Base-by-base conservation (phyloP, 2,329 filamentous ascomycete species). In the Colletotrichum noveboracense region DNA sequence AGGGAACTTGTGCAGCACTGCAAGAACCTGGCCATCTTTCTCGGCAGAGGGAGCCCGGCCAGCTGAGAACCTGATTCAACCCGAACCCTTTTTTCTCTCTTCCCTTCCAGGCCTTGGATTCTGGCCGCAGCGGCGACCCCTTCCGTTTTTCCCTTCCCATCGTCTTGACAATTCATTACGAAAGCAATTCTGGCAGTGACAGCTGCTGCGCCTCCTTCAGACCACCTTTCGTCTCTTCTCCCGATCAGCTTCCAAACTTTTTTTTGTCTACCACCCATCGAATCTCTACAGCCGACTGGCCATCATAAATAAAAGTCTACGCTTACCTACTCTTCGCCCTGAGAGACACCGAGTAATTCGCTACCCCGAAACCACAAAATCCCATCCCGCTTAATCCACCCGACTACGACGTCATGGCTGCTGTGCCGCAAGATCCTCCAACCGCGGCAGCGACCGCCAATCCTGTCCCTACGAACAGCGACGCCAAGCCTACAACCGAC, bases 141-240 rank as follows among this genome's bases (percentile, higher is more conserved):
- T 55, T 52, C 58, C 58, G 38, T 43, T 43, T n/a, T 43, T 12
- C 38, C 38, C 56, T 48, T 56, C 21, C 55, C 26, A 36, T 65
- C 10, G 34, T 58, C 21, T 55, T 18, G 12, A 21, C 36, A 48
- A 28, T 32, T 7, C 48, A 52, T 66, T 74, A 67, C 62, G 69
- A 67, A 38, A 10, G 43, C 73, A 56, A 72, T 56, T 69, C 73
- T 66, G 69, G 73, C 62, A 67, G 36, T 72, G 68, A 56, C 34
- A 73, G 73, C 73, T 73, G 64, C 73, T 73, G 73, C 70, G 73
- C 73, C 73, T 64, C 70, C 55, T 67, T 73, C 21, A 64, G 61
- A 68, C 48, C 43, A 36, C 70, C 32, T 30, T 38, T 58, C 43
- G 56, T 75, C 58, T 69, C 64, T 60, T 62, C 64, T 75, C 36